phyloP scores from a whole-genome alignment of 768 basidiomycete genomes.

The Phanerochaete carnosa region DNA sequence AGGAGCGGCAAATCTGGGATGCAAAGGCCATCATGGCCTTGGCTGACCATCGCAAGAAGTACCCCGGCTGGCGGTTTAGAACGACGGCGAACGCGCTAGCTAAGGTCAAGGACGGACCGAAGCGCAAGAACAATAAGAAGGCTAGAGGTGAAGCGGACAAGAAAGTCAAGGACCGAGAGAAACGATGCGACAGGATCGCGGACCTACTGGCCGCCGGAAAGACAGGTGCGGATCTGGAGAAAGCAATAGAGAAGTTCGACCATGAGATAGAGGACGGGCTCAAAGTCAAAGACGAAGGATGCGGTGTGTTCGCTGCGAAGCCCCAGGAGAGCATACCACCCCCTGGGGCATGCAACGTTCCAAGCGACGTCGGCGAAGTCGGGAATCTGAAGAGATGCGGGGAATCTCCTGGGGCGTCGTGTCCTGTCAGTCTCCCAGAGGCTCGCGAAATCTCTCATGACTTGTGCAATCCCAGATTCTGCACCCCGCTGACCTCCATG shows the following conservation, averaged over 20 bases:
- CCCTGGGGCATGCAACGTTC: neutral
- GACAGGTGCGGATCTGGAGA: slow-evolving; percentile 57
- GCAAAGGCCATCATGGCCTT: slow-evolving; percentile 68
- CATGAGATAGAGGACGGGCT: slow-evolving; percentile 17
- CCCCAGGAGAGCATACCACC: slow-evolving; percentile 6
- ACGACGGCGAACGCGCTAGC: slow-evolving; percentile 52
- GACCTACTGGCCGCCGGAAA: slow-evolving; percentile 65
- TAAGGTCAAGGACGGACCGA: slow-evolving; percentile 40
- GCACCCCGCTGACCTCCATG: slow-evolving; percentile 58
- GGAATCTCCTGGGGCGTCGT: neutral
- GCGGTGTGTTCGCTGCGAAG: slow-evolving; percentile 7
- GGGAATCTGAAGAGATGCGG: neutral
- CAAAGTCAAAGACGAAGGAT: slow-evolving; percentile 25
- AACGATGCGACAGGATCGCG: slow-evolving; percentile 65
- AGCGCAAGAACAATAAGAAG: slow-evolving; percentile 31
- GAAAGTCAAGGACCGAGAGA: slow-evolving; percentile 49
- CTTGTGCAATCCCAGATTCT: slow-evolving; percentile 31
- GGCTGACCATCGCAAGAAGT: slow-evolving; percentile 67
- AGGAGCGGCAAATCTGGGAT: slow-evolving; percentile 75
- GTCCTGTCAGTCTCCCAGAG: neutral
- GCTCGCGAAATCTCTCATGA: slow-evolving; percentile 5
- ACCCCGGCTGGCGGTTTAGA: slow-evolving; percentile 82
- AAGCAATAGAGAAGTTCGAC: slow-evolving; percentile 64
- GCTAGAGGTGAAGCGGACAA: slow-evolving; percentile 33
- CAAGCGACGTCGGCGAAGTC: neutral